Conservation (phyloP, 805 yeast species). For the Lipomyces orientalis region DNA sequence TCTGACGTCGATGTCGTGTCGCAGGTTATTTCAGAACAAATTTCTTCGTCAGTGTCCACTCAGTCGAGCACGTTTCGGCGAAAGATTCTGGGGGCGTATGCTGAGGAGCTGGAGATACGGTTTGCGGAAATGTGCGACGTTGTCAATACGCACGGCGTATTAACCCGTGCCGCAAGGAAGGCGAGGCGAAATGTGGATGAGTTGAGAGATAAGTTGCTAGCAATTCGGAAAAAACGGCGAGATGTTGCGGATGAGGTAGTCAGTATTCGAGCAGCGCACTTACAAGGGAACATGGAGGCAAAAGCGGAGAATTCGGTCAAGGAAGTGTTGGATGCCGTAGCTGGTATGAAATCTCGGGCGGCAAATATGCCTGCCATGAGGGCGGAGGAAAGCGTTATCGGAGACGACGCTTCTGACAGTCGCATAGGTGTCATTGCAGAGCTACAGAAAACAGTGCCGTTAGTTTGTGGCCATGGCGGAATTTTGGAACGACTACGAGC, state of each 20-base stretch:
- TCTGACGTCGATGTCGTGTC: slow-evolving; percentile 33
- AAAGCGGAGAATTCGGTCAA: slow-evolving; percentile 10
- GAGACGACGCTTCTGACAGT: background rate
- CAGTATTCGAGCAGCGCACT: slow-evolving; percentile 15
- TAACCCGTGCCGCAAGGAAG: slow-evolving; percentile 16
- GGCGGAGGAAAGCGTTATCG: background rate
- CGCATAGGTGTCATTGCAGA: slow-evolving; percentile 25
- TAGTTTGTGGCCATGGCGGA: slow-evolving; percentile 28
- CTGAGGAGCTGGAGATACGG: slow-evolving; percentile 30
- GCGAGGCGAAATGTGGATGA: slow-evolving; percentile 8
- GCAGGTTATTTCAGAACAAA: slow-evolving; percentile 26
- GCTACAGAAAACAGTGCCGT: slow-evolving; percentile 24
- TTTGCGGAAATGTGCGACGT: slow-evolving; percentile 28
- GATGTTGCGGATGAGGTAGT: slow-evolving; percentile 13
- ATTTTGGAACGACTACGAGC: slow-evolving; percentile 22
- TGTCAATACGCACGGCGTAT: slow-evolving; percentile 23
- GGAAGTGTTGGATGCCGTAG: slow-evolving; percentile 17
- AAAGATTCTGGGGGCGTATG: slow-evolving; percentile 23
- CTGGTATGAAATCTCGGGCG: slow-evolving; percentile 18
- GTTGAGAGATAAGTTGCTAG: slow-evolving; percentile 21
- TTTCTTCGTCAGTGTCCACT: slow-evolving; percentile 4
- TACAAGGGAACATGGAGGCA: slow-evolving; percentile 7
- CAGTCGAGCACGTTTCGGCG: slow-evolving; percentile 9
- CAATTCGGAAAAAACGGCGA: slow-evolving; percentile 23
- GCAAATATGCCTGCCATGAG: slow-evolving; percentile 1